Evolutionary conservation across 192 early-diverging fungal species (phyloP).

Genomic region (Backusella liffmaniae): DNA sequence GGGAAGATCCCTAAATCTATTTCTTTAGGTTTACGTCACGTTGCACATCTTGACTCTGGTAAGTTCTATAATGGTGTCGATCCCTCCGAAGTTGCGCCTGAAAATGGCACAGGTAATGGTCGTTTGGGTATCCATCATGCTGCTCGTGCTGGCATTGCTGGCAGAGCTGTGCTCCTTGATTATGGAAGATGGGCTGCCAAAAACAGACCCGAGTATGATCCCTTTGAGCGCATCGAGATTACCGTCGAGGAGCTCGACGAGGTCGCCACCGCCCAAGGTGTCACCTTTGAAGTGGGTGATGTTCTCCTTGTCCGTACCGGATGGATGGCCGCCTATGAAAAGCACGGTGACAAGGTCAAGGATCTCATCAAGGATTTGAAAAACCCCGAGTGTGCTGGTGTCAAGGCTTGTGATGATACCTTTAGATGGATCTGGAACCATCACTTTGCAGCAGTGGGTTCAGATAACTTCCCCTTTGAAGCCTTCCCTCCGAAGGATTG

Average conservation of each 20-base stretch:
- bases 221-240: slow-evolving; percentile 22
- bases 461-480: slow-evolving; percentile 25
- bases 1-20: too few relatives aligned
- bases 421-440: slow-evolving; percentile 33
- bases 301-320: slow-evolving; percentile 33
- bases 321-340: slow-evolving; percentile 21
- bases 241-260: slow-evolving; percentile 23
- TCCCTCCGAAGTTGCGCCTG: slow-evolving; percentile 1
- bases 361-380: not conserved
- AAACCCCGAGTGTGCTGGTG: slow-evolving; percentile 13
- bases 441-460: slow-evolving; percentile 34
- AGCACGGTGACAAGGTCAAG: not conserved
- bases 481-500: slow-evolving; percentile 22
- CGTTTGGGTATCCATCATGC: slow-evolving; percentile 37
- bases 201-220: slow-evolving; percentile 22
- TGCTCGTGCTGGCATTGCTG: slow-evolving; percentile 30
- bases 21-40: slow-evolving; percentile 14
- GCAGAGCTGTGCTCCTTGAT: slow-evolving; percentile 28
- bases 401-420: slow-evolving; percentile 33
- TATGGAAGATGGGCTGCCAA: slow-evolving; percentile 26
- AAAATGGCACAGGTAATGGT: not conserved
- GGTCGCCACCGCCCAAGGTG: slow-evolving; percentile 19
- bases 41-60: slow-evolving; percentile 15
- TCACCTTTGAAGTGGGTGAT: slow-evolving; percentile 29
- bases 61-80: slow-evolving; percentile 28